Evolutionary conservation across 352 stramenopile species (phyloP), one percentile per base, ranked within the genome.

Genomic region (Pythium diclinum): DNA sequence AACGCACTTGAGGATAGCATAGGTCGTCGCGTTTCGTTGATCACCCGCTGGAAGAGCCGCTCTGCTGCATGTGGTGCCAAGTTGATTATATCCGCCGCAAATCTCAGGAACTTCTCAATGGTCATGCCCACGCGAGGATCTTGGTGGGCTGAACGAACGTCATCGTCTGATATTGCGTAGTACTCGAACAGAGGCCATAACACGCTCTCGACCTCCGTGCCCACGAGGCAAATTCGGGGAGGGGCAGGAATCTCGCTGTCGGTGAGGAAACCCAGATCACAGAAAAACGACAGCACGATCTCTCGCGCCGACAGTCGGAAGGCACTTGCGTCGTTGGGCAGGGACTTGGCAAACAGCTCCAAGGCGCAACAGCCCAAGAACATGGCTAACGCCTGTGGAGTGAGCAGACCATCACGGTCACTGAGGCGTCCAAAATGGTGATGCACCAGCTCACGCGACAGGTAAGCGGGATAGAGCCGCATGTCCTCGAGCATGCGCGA

Each of bases 101-200:
- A 93, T 10, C 67, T 64, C n/a, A 69, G 61, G 53, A 92, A 92
- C 3, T 70, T 80, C 42, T 36, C 28, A 23, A 60, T 21, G 28
- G 73, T 86, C 77, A 92, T 88, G 10, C 66, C 64, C 6, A 91
- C 67, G 21, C 83, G 61, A 11, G 64, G 54, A 21, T 79, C 67
- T 3, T 64, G 38, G 38, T 53, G n/a, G 3, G 33, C 23, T 14
- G 28, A 16, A 30, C 47, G 32, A 1, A 3, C 14, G 16, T 49
- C 16, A 6, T 23, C 40, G 5, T 65, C 59, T 19, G 71, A 68
- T 9, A 71, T 68, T 8, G 81, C 68, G 55, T 91, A 90, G 68
- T 93, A 93, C 55, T 91, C 80, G 56, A 91, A 91, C 8, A 93
- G 77, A n/a, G 82, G 79, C 82, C 82, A 93, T 11, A 91, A 62